These are phyloP conservation scores for Citrullus amarus DNA, from an alignment of 306 rosid species.

Conservation along the genomic window DNA sequence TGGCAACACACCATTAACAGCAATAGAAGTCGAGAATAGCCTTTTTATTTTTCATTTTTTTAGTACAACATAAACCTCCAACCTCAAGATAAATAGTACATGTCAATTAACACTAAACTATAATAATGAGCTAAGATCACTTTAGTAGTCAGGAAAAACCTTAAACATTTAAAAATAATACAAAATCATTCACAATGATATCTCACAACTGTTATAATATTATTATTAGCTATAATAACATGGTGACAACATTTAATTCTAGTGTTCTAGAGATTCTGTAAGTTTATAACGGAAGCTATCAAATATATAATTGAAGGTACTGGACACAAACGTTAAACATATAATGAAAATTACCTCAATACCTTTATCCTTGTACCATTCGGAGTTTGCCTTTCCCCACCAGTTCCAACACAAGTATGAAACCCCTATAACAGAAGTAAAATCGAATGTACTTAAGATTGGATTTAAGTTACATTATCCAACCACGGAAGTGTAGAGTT, in stretches of 20 bases:
- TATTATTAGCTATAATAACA: neutral
- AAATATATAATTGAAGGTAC: neutral
- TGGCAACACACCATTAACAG: neutral
- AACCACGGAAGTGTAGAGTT: neutral
- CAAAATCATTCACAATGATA: no score
- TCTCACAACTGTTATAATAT: neutral
- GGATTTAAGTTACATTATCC: neutral
- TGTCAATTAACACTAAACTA: no score
- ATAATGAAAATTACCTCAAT: conserved; percentile 49
- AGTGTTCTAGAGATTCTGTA: neutral
- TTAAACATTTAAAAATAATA: neutral
- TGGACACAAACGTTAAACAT: neutral
- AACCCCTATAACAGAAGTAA: conserved; percentile 47
- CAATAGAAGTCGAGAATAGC: neutral
- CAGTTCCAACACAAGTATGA: conserved; percentile 95
- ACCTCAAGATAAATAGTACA: no score
- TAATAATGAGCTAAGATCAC: no score
- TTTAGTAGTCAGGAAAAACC: neutral
- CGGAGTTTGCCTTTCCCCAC: conserved; percentile 96
- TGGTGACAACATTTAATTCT: neutral
- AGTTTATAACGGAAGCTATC: neutral
- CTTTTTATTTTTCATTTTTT: no score
- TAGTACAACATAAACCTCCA: no score
- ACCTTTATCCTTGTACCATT: conserved; percentile 84
- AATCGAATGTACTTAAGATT: neutral